A percentile compares a stretch with the other conserved stretches of the same genome.
These are phyloP conservation scores for Phoma sp. DNA, from an alignment of 2,329 filamentous ascomycete species.

Conservation along the genomic window DNA sequence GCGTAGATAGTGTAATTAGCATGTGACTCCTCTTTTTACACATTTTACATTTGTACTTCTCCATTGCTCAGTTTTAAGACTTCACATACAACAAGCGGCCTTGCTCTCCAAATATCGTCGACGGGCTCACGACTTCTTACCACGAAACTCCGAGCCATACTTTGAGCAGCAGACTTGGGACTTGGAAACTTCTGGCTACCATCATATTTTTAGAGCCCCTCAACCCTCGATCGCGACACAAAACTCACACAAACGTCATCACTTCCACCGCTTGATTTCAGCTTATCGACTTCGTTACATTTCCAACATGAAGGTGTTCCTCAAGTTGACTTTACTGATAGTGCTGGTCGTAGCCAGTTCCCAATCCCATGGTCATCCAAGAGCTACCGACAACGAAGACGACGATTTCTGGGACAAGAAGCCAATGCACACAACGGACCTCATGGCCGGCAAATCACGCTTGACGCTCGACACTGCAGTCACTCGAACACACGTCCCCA, in stretches of 20 bases:
- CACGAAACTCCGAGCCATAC: background rate
- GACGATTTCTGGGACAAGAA: slow-evolving; percentile 11
- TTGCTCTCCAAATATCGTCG: background rate
- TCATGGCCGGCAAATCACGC: slow-evolving; percentile 7
- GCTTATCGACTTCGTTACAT: no score
- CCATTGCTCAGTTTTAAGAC: background rate
- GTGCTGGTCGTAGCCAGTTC: background rate
- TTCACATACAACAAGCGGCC: background rate
- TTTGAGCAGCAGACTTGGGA: background rate
- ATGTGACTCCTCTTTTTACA: background rate
- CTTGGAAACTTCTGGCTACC: background rate
- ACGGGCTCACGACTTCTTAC: background rate
- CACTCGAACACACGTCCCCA: background rate
- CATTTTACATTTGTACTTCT: background rate
- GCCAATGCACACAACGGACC: slow-evolving; percentile 14
- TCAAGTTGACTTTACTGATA: background rate
- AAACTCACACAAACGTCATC: background rate
- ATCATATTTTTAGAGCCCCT: background rate
- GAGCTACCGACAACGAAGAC: background rate
- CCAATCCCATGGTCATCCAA: background rate
- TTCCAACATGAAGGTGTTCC: background rate
- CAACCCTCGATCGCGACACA: background rate
- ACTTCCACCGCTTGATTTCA: background rate
- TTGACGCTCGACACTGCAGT: background rate
- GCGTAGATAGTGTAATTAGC: background rate